A percentile compares a stretch with the other conserved stretches of the same genome.
Conservation (phyloP, 495 filamentous ascomycete genomes). For the Hypomontagnella submonticulosa region DNA sequence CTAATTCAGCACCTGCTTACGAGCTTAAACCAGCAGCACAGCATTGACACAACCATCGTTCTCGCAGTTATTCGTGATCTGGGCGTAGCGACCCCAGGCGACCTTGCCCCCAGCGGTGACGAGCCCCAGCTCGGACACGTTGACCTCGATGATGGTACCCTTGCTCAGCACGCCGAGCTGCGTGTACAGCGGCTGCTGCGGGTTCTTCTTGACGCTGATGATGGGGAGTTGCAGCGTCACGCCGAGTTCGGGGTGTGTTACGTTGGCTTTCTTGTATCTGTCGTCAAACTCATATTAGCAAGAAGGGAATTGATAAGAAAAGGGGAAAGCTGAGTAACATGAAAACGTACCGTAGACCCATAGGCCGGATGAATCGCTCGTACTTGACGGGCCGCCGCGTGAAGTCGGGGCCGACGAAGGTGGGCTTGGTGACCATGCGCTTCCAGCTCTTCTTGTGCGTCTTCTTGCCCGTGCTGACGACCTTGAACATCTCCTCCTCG, state of each 20-base stretch:
- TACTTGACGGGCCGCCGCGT: slow-evolving; percentile 94
- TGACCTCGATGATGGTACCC: slow-evolving; percentile 95
- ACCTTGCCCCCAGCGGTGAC: slow-evolving; percentile 94
- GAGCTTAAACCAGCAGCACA: slow-evolving; percentile 53
- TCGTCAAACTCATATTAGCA: slow-evolving; percentile 57
- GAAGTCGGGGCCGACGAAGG: slow-evolving; percentile 85
- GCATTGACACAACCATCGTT: slow-evolving; percentile 65
- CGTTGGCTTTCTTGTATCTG: slow-evolving; percentile 94
- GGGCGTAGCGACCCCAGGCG: slow-evolving; percentile 79
- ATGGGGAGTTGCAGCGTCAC: slow-evolving; percentile 96
- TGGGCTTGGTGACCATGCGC: slow-evolving; percentile 83
- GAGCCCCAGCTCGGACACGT: slow-evolving; percentile 91
- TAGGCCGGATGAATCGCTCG: slow-evolving; percentile 76
- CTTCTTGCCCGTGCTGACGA: slow-evolving; percentile 87
- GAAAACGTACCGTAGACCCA: slow-evolving; percentile 31
- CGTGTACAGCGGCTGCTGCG: slow-evolving; percentile 92
- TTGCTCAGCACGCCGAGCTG: slow-evolving; percentile 94
- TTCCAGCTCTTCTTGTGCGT: slow-evolving; percentile 82
- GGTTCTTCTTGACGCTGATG: slow-evolving; percentile 97
- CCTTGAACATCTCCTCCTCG: slow-evolving; percentile 99
- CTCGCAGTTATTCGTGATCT: slow-evolving; percentile 77
- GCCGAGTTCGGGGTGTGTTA: slow-evolving; percentile 85
- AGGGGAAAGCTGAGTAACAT: neutral
- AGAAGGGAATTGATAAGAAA: neutral
- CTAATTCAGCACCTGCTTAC: too few species aligned